Percentiles rank a stretch among this genome's conserved stretches.
Evolutionary conservation across 2,329 filamentous ascomycete genomes (phyloP).

Genomic region (Cladosporium sp.): DNA sequence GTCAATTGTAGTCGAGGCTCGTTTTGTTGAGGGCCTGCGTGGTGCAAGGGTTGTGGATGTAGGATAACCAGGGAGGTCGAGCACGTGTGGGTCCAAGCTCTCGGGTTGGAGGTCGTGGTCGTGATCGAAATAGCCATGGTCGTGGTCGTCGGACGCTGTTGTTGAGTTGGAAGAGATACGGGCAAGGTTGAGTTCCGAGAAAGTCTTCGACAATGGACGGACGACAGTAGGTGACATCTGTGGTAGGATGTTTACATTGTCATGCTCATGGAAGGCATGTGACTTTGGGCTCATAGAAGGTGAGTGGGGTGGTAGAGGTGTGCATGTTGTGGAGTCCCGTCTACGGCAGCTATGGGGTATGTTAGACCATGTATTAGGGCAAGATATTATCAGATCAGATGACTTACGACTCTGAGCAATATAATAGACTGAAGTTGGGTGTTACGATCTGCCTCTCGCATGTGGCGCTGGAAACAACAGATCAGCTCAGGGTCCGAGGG

Average conservation of each 20-base stretch:
- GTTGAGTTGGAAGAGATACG: conserved; percentile 62
- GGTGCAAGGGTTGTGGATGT: conserved; percentile 7
- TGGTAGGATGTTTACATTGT: conserved; percentile 46
- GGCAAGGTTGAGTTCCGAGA: conserved; percentile 52
- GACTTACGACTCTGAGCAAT: conserved; percentile 64
- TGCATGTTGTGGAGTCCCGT: conserved; percentile 42
- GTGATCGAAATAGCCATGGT: conserved; percentile 5
- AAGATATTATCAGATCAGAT: not conserved
- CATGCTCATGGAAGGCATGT: conserved; percentile 13
- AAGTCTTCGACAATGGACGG: conserved; percentile 38
- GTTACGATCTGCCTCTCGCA: conserved; percentile 66
- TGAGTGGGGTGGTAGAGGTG: conserved; percentile 16
- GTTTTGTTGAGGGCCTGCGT: conserved; percentile 12
- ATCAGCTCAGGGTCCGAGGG: conserved; percentile 14
- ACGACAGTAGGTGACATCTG: conserved; percentile 49
- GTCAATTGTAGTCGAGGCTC: conserved; percentile 33
- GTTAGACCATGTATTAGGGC: conserved; percentile 19
- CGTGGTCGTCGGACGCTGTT: not conserved
- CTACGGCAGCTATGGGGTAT: conserved; percentile 44
- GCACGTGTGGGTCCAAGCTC: conserved; percentile 7
- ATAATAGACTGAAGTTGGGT: conserved; percentile 60
- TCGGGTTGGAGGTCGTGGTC: conserved; percentile 16
- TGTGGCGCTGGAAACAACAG: conserved; percentile 51
- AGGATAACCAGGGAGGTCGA: conserved; percentile 14
- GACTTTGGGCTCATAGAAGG: conserved; percentile 37